phyloP scores from a whole-genome alignment of 73 alveolate species.

The Breviolum minutum region DNA sequence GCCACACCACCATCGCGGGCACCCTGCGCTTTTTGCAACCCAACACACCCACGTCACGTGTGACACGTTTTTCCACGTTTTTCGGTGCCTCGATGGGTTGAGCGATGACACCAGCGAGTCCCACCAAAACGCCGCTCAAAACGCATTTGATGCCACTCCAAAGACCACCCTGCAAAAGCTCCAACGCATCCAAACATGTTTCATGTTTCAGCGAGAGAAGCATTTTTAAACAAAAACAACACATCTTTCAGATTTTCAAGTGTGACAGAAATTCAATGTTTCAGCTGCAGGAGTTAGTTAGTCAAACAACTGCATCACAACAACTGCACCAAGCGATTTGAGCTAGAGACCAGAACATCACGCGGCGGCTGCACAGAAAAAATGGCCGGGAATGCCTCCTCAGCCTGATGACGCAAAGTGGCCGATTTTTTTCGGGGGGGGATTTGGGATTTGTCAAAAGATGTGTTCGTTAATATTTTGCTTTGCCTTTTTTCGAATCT shows the following conservation, averaged over 20 bases:
- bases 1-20: conserved; percentile 79
- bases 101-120: conserved; percentile 50
- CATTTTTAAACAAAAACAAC: too few relatives aligned
- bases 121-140: conserved; percentile 71
- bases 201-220: background rate
- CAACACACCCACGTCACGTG: background rate
- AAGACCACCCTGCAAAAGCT: conserved; percentile 57
- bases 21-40: conserved; percentile 25
- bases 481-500: background rate
- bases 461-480: background rate
- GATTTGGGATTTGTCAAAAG: too few relatives aligned
- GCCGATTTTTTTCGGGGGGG: background rate
- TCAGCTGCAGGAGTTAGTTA: background rate
- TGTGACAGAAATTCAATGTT: too few relatives aligned
- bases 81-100: conserved; percentile 67
- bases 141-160: conserved; percentile 91
- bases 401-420: conserved; percentile 2
- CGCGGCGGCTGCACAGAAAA: conserved; percentile 80
- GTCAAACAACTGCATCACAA: background rate
- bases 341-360: conserved; percentile 11
- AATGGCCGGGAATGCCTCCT: conserved; percentile 60
- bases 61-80: background rate
- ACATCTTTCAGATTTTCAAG: background rate
- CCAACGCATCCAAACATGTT: too few relatives aligned
- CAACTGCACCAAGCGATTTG: background rate